Conservation (phyloP, 2,329 filamentous ascomycete species). For the Colletotrichum sp. region DNA sequence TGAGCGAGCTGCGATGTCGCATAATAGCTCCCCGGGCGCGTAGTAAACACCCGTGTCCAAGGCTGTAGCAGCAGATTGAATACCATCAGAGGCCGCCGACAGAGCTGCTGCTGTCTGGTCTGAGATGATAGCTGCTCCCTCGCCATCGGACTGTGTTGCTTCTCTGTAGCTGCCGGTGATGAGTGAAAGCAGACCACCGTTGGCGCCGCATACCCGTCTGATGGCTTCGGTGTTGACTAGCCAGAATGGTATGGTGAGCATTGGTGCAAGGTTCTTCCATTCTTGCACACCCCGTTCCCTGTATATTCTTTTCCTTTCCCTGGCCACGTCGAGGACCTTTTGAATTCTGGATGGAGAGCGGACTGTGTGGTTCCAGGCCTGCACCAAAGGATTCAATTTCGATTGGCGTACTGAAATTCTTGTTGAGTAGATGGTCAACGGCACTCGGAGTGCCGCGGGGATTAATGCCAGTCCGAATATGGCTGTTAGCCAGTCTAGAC, state of each 20-base stretch:
- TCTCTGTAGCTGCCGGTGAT: neutral
- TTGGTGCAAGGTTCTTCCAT: constrained; percentile 48
- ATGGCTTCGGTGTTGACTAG: constrained; percentile 55
- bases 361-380: constrained; percentile 29
- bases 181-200: constrained; percentile 37
- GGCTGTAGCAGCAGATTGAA: constrained; percentile 33
- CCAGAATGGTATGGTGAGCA: constrained; percentile 54
- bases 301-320: constrained; percentile 32
- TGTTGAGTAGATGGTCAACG: constrained; percentile 47
- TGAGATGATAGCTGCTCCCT: neutral
- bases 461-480: constrained; percentile 40
- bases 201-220: constrained; percentile 50
- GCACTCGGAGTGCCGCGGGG: constrained; percentile 50
- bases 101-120: neutral
- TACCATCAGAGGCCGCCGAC: constrained; percentile 22
- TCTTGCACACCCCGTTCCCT: constrained; percentile 47
- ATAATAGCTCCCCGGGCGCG: constrained; percentile 62
- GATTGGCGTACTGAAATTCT: neutral
- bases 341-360: neutral
- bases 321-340: neutral
- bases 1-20: constrained; percentile 51
- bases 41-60: constrained; percentile 38
- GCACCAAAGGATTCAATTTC: constrained; percentile 33
- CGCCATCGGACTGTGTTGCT: neutral
- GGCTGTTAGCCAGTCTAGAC: constrained; percentile 53